These are phyloP conservation scores for Ascochyta rabiei DNA, from an alignment of 2,329 filamentous ascomycete species.

Conservation along the genomic window DNA sequence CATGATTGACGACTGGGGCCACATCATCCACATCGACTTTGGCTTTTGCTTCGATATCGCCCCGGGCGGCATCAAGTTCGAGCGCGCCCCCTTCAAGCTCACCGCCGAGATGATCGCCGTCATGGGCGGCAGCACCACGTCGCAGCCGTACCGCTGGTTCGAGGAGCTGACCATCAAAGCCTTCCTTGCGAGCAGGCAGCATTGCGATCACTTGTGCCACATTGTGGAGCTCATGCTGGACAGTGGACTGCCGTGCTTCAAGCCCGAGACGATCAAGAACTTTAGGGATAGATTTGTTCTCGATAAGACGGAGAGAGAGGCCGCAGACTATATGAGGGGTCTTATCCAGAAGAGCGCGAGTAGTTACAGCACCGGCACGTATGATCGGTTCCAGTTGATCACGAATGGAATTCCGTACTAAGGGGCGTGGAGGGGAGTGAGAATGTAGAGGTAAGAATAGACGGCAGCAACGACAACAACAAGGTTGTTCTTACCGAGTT, in stretches of 20 bases:
- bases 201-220: conserved; percentile 86
- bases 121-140: conserved; percentile 83
- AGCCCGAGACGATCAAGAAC: conserved; percentile 90
- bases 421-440: neutral
- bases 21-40: conserved; percentile 98
- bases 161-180: conserved; percentile 96
- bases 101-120: conserved; percentile 98
- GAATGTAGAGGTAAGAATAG: neutral
- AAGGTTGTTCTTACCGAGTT: no score
- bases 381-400: conserved; percentile 96
- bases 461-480: neutral
- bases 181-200: conserved; percentile 85
- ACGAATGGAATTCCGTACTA: conserved; percentile 98
- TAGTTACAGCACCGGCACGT: conserved; percentile 90
- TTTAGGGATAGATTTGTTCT: conserved; percentile 92
- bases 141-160: conserved; percentile 93
- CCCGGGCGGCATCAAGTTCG: conserved; percentile 94
- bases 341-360: conserved; percentile 88
- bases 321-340: conserved; percentile 90
- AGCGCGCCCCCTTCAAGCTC: conserved; percentile 97
- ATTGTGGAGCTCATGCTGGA: conserved; percentile 96
- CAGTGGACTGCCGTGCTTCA: conserved; percentile 95
- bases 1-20: conserved; percentile 97
- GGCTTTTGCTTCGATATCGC: conserved; percentile 99
- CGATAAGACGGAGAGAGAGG: conserved; percentile 89